phyloP scores from a whole-genome alignment of 495 filamentous ascomycete genomes.

The Opeltia flavorubescens region DNA sequence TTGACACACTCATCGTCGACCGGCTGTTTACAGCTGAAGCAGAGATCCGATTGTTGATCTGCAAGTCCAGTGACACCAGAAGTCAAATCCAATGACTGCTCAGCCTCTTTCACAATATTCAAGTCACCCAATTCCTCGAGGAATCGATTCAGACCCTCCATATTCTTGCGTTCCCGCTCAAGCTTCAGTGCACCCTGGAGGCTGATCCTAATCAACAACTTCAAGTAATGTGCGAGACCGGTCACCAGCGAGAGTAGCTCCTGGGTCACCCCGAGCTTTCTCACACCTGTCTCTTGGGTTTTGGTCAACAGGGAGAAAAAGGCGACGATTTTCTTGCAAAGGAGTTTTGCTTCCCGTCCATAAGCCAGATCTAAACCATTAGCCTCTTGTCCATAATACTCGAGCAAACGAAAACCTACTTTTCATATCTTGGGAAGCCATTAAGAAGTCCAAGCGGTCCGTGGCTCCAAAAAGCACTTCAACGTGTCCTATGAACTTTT shows the following conservation, averaged over 20 bases:
- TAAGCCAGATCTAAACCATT: constrained; percentile 60
- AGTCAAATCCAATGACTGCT: constrained; percentile 57
- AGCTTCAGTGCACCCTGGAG: constrained; percentile 85
- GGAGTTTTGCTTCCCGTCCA: constrained; percentile 84
- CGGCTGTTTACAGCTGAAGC: constrained; percentile 62
- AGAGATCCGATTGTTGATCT: constrained; percentile 71
- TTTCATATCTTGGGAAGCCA: constrained; percentile 57
- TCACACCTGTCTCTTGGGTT: constrained; percentile 75
- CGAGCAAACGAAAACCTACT: constrained; percentile 33
- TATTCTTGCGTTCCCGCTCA: constrained; percentile 63
- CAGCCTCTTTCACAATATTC: constrained; percentile 55
- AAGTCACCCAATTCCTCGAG: constrained; percentile 65
- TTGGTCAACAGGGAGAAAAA: constrained; percentile 93
- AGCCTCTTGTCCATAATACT: neutral
- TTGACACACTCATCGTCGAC: constrained; percentile 88
- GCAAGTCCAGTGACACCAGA: constrained; percentile 58
- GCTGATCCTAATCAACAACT: constrained; percentile 93
- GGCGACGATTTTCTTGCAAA: constrained; percentile 98
- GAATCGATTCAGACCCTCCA: constrained; percentile 65
- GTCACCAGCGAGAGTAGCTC: constrained; percentile 91
- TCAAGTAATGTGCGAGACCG: constrained; percentile 93
- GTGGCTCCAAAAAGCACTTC: constrained; percentile 84
- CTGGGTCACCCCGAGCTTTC: constrained; percentile 89
- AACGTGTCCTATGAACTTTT: constrained; percentile 90
- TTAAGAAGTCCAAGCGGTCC: constrained; percentile 64